phyloP scores from a whole-genome alignment of 345 rosid genomes.

The Microcos paniculata region DNA sequence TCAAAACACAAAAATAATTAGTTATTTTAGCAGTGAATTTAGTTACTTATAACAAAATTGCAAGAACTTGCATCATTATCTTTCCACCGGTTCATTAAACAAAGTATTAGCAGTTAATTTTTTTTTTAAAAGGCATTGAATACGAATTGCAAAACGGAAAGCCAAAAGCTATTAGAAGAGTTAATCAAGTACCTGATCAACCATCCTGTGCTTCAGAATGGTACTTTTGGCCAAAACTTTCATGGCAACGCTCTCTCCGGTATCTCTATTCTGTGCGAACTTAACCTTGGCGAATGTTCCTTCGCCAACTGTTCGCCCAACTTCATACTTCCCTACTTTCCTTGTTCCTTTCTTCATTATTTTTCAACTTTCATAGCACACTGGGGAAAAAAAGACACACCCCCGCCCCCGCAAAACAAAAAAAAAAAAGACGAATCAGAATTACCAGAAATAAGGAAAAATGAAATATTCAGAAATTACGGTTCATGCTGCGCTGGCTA shows the following conservation, averaged over 20 bases:
- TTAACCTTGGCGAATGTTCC: slow-evolving; percentile 97
- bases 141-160: background rate
- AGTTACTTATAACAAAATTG: background rate
- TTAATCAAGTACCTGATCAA: slow-evolving; percentile 64
- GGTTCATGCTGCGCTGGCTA: background rate
- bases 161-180: background rate
- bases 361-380: slow-evolving; percentile 23
- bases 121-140: too few species aligned
- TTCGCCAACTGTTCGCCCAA: slow-evolving; percentile 85
- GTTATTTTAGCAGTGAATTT: background rate
- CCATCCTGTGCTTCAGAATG: slow-evolving; percentile 82
- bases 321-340: slow-evolving; percentile 77
- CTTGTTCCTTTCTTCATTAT: slow-evolving; percentile 45
- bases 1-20: background rate
- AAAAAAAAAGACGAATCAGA: background rate
- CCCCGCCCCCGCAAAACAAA: background rate
- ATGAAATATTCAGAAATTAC: background rate
- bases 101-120: background rate
- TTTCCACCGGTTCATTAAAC: background rate
- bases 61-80: background rate
- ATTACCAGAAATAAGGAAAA: background rate
- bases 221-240: slow-evolving; percentile 79
- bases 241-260: slow-evolving; percentile 80
- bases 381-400: background rate
- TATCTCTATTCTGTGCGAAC: slow-evolving; percentile 67